Base-by-base conservation (phyloP, 2,329 filamentous ascomycete species). In the Aspergillus bombycis region DNA sequence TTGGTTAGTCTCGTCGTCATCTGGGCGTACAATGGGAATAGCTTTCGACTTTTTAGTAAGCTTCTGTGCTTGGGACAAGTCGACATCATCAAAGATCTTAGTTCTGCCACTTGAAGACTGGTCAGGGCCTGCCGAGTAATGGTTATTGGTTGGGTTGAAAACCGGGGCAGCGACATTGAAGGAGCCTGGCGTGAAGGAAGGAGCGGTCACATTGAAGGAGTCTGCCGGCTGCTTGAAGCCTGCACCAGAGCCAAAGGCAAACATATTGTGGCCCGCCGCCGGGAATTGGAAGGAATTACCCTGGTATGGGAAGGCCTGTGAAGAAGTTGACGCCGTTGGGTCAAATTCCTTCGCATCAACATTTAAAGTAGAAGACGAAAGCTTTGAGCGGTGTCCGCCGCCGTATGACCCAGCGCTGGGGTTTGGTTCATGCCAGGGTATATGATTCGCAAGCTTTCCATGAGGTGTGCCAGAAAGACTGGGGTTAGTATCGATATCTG, bases 311-410 rank as follows among this genome's bases (percentile, higher is more conserved):
- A 80, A 79, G 48, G 74, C 74, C 19, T 77, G 79, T 19, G 83
- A 79, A 50, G 78, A 80, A 69, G 86, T 86, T 2, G 82, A 80
- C 19, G 80, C 79, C 41, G 77, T 77, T 8, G 86, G 86, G 61
- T 90, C 92, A 82, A 97, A 97, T 72, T 95, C 92, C 54, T 93
- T 91, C 0, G 94, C 94, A 66, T 90, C 88, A 34, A 96, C 93
- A 71, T 98, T 98, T 70, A 98, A 85, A 69, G 89, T 94, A 0
- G 93, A 92, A 50, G 89, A 78, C 0, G 84, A 94, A 3, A 88
- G 83, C 70, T 90, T 92, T 73, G 89, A 90, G 21, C 83, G 84
- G 72, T 93, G 91, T 67, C 85, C 86, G 12, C 82, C 79, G 19
- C 65, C 67, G 56, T 76, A 79, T 5, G 76, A 77, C 46, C 67